Percentiles rank a stretch among this genome's conserved stretches.
Conservation (phyloP, 768 basidiomycete genomes). For the Lactarius akahatsu region DNA sequence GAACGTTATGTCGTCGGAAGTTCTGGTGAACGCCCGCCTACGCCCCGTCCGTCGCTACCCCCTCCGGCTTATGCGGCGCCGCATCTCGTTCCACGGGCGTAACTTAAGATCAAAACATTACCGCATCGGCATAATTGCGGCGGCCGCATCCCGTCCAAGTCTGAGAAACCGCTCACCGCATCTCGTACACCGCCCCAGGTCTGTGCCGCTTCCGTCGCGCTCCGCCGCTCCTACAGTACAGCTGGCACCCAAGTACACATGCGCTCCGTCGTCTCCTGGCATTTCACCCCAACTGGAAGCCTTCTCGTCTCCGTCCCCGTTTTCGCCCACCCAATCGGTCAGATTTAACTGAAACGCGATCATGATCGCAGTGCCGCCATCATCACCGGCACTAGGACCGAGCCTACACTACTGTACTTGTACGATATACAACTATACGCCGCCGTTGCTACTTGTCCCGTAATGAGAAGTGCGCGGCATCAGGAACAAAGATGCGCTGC, state of each 20-base stretch:
- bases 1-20: background rate
- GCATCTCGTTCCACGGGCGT: constrained; percentile 1
- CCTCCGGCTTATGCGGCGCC: background rate
- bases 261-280: background rate
- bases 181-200: background rate
- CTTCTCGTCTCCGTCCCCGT: background rate
- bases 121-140: background rate
- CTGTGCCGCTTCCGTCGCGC: constrained; percentile 1
- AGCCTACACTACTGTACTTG: background rate
- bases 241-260: background rate
- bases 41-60: background rate
- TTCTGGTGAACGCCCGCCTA: background rate
- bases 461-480: background rate
- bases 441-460: constrained; percentile 1
- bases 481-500: background rate
- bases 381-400: background rate
- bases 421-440: background rate
- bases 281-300: background rate
- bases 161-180: background rate
- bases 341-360: background rate
- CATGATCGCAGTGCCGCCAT: background rate
- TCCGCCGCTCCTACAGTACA: constrained; percentile 1
- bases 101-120: constrained; percentile 10
- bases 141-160: background rate
- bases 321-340: background rate